Conservation (phyloP, 306 rosid species). For the Prunus dulcis region DNA sequence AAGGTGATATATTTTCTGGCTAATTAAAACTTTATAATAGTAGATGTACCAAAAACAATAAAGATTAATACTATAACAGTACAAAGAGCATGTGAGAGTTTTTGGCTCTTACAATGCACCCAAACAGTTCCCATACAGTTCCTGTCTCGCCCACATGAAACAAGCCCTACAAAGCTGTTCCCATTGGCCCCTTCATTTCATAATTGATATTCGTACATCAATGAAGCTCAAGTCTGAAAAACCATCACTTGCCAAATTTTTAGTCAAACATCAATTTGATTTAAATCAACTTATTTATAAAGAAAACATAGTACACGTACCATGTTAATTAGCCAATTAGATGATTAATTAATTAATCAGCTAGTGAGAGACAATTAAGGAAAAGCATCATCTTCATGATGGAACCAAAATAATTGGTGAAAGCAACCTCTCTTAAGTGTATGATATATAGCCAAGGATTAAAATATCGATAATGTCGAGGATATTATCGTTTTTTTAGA, state of each 20-base stretch:
- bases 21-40: too few relatives aligned
- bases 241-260: neutral
- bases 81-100: slow-evolving; percentile 29
- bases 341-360: neutral
- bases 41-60: too few relatives aligned
- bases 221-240: neutral
- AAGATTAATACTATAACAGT: neutral
- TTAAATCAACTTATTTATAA: neutral
- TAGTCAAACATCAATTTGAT: slow-evolving; percentile 4
- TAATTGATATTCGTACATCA: slow-evolving; percentile 8
- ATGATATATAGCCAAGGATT: neutral
- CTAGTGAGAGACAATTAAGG: neutral
- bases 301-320: neutral
- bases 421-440: neutral
- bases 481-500: too few relatives aligned
- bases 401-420: neutral
- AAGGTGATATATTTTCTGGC: neutral
- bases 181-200: neutral
- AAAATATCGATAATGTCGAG: too few relatives aligned
- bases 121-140: slow-evolving; percentile 22
- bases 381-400: neutral
- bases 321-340: neutral
- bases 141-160: slow-evolving; percentile 35
- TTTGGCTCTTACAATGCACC: slow-evolving; percentile 20
- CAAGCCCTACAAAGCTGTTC: slow-evolving; percentile 24